Evolutionary conservation across 371 early-diverging fungal species (phyloP).

Genomic region (Rhizopus microsporus): DNA sequence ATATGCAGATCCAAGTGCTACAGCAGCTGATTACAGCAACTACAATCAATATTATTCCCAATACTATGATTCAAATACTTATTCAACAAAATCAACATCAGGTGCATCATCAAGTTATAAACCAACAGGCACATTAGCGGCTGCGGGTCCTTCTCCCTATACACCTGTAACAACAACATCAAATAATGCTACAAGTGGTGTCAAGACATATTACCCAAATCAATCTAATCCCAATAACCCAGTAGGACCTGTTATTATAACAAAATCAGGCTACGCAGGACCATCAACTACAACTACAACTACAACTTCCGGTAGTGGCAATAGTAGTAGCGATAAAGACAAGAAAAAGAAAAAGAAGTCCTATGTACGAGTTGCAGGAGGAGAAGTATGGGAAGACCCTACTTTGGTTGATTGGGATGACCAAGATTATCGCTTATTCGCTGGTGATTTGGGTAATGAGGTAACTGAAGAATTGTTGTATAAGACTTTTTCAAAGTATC

Average conservation of each 20-base stretch:
- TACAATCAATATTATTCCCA: constrained; percentile 40
- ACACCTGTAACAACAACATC: constrained; percentile 10
- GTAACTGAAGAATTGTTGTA: constrained; percentile 79
- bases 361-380: constrained; percentile 83
- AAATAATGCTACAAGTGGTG: constrained; percentile 11
- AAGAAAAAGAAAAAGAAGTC: constrained; percentile 58
- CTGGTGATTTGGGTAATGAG: constrained; percentile 89
- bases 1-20: constrained; percentile 17
- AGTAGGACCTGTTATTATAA: constrained; percentile 18
- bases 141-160: constrained; percentile 6
- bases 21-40: constrained; percentile 23
- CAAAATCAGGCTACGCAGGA: constrained; percentile 22
- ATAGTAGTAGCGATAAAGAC: constrained; percentile 11
- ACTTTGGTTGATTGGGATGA: constrained; percentile 89
- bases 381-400: constrained; percentile 94
- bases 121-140: background rate
- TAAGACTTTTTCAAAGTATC: constrained; percentile 80
- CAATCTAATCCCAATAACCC: constrained; percentile 23
- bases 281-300: constrained; percentile 13
- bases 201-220: constrained; percentile 19
- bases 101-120: background rate
- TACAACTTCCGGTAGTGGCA: background rate
- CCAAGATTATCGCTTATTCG: constrained; percentile 85
- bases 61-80: constrained; percentile 15
- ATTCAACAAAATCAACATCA: constrained; percentile 6